Conservation (phyloP, 495 filamentous ascomycete species). For the Penicillium soppii region DNA sequence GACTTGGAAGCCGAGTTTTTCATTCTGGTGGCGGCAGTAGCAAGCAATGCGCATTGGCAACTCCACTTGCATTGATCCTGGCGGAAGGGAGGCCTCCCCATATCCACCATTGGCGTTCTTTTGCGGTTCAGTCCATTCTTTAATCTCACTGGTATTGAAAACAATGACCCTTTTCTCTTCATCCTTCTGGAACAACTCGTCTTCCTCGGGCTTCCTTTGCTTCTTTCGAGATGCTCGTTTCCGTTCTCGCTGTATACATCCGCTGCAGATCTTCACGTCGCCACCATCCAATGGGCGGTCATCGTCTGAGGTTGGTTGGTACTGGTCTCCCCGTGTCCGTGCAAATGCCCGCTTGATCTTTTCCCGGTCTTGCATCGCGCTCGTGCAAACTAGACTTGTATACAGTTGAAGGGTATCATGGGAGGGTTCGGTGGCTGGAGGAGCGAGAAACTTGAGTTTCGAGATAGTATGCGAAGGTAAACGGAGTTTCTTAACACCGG, state of each 20-base stretch:
- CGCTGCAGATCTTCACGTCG: conserved; percentile 79
- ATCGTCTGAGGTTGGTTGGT: conserved; percentile 48
- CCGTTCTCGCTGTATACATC: conserved; percentile 80
- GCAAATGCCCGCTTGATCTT: conserved; percentile 62
- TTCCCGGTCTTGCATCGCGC: conserved; percentile 78
- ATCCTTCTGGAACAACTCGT: conserved; percentile 71
- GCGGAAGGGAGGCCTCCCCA: conserved; percentile 46
- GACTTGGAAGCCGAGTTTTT: conserved; percentile 89
- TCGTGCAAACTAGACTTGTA: conserved; percentile 82
- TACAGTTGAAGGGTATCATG: conserved; percentile 78
- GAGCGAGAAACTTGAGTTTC: conserved; percentile 82
- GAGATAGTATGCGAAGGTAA: conserved; percentile 86
- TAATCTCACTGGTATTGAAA: conserved; percentile 90
- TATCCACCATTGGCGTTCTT: conserved; percentile 31
- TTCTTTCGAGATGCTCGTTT: conserved; percentile 91
- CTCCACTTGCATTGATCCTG: conserved; percentile 69
- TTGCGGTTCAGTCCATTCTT: conserved; percentile 71
- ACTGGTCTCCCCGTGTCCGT: conserved; percentile 56
- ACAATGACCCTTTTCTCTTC: conserved; percentile 81
- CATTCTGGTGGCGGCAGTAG: conserved; percentile 90
- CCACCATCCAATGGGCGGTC: conserved; percentile 76
- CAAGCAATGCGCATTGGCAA: conserved; percentile 95
- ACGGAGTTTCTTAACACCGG: conserved; percentile 74
- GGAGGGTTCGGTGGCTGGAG: conserved; percentile 55
- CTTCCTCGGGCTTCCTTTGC: conserved; percentile 80